Evolutionary conservation across 116 monocot species (phyloP), one percentile per base, ranked within the genome.

Genomic region (Posidonia oceanica): DNA sequence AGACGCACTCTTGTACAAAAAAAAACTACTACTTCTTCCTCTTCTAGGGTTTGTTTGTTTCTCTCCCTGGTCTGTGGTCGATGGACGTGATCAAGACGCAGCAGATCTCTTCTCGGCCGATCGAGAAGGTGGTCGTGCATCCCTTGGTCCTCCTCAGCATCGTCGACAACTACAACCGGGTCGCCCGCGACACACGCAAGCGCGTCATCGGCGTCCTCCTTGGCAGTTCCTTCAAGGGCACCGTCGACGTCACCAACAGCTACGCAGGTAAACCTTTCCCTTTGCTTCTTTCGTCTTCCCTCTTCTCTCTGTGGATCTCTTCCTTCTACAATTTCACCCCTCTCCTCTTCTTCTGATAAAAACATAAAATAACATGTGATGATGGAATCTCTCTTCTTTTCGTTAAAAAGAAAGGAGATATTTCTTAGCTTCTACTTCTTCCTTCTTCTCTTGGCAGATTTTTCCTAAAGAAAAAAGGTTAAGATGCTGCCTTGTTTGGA

Each of bases 111-210:
- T 75, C 69, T 68, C 74, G 88, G 71, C 72, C 89, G 52, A 80
- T 91, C 65, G 91, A 97, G 87, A 86, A 83, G 80, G 91, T 91
- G 61, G 70, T 91, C 52, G 96, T 97, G 39, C 91, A 97, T 68
- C 96, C 96, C 3, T 85, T 97, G 1, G 96, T 97, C 4, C 87
- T 97, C 8, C 85, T 97, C 59, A 91, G 91, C 86, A 91, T 97
- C 81, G 96, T 97, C 77, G 96, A 97, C 78, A 79, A 97, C 83
- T 97, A 97, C 87, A 97, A 97, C 74, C 80, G 96, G 61, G 89
- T 91, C 36, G 96, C 91, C 44, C 84, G 85, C 7, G 96, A 91
- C 85, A 81, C 85, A 51, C 85, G 89, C 72, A 97, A 91, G 89
- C 91, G 91, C 37, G 91, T 97, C 78, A 72, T 97, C 63, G 96